A percentile compares a stretch with the other conserved stretches of the same genome.
phyloP scores from a whole-genome alignment of 805 yeast species.

The Ogataea pini region DNA sequence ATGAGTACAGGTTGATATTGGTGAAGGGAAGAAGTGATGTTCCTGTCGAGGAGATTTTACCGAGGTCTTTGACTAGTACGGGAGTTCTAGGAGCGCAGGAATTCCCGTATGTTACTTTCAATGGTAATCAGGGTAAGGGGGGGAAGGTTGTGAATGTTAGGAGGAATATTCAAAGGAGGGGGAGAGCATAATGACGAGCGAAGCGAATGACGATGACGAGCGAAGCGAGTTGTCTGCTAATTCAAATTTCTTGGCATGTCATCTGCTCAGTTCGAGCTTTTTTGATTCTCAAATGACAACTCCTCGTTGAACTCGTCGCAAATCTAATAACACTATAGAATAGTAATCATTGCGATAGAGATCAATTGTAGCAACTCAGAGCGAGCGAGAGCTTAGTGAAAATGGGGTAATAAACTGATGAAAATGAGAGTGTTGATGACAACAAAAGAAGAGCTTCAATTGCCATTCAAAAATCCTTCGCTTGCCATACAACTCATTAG shows the following conservation, averaged over 20 bases:
- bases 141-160: conserved; percentile 52
- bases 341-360: no score
- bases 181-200: neutral
- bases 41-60: conserved; percentile 49
- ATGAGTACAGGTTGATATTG: conserved; percentile 39
- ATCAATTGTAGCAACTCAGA: no score
- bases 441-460: no score
- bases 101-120: conserved; percentile 44
- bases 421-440: no score
- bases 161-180: conserved; percentile 45
- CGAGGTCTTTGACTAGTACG: conserved; percentile 21
- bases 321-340: no score
- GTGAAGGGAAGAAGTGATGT: conserved; percentile 66
- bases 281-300: no score
- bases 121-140: conserved; percentile 39
- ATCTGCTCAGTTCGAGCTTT: no score
- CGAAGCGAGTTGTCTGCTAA: neutral
- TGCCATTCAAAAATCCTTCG: no score
- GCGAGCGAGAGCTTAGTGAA: no score
- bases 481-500: neutral
- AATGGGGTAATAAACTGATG: no score
- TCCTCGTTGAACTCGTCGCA: no score
- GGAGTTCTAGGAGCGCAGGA: conserved; percentile 14
- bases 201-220: neutral
- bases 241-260: no score